Conservation (phyloP, 2,329 filamentous ascomycete species). For the Pyricularia grisea region DNA sequence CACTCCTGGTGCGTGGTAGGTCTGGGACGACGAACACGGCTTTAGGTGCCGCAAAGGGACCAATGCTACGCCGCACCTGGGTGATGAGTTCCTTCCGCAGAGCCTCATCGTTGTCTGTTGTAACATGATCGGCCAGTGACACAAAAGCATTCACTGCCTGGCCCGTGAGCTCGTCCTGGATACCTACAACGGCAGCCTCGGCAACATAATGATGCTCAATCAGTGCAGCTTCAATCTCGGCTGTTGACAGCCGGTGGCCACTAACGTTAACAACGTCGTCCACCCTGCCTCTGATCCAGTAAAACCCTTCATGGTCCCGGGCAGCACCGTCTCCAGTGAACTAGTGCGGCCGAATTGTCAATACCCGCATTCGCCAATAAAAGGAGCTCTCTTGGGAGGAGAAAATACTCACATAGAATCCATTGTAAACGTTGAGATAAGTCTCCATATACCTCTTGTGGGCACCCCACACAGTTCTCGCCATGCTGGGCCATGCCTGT, state of each 20-base stretch:
- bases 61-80: conserved; percentile 95
- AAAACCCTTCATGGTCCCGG: conserved; percentile 95
- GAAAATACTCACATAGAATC: conserved; percentile 74
- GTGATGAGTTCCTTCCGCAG: conserved; percentile 88
- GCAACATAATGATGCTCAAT: conserved; percentile 86
- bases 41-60: conserved; percentile 94
- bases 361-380: background rate
- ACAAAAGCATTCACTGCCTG: conserved; percentile 98
- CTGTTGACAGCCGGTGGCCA: conserved; percentile 90
- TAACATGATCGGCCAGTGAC: conserved; percentile 61
- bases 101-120: conserved; percentile 56
- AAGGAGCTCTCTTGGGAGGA: background rate
- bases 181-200: conserved; percentile 91
- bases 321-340: conserved; percentile 92
- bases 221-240: conserved; percentile 94
- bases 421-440: conserved; percentile 94
- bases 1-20: conserved; percentile 91
- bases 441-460: conserved; percentile 99
- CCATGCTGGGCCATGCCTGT: conserved; percentile 98
- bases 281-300: conserved; percentile 98
- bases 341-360: conserved; percentile 27
- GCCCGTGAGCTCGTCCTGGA: conserved; percentile 86
- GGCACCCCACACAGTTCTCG: conserved; percentile 91
- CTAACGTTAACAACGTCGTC: conserved; percentile 98
- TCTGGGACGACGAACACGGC: conserved; percentile 85